Evolutionary conservation across 257 asterid species (phyloP).

Genomic region (Solanum bulbocastanum): DNA sequence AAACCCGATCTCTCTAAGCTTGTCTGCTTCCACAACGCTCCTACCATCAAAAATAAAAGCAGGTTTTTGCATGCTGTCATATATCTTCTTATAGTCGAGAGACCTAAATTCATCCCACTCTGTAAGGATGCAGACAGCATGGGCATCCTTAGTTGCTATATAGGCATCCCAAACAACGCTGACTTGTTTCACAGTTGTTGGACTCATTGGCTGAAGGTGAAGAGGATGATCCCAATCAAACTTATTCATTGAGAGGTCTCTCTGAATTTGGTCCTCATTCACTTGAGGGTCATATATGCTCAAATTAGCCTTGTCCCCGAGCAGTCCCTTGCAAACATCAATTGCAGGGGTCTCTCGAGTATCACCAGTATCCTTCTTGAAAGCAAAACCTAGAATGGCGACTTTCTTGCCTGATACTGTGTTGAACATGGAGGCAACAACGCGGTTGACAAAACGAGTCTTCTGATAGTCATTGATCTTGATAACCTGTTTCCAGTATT

Average conservation of each 20-base stretch:
- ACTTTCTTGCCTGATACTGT: slow-evolving; percentile 62
- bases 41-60: slow-evolving; percentile 62
- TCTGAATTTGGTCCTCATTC: slow-evolving; percentile 54
- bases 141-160: slow-evolving; percentile 58
- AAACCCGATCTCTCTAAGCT: slow-evolving; percentile 61
- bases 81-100: slow-evolving; percentile 53
- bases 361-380: slow-evolving; percentile 68
- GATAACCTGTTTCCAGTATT: slow-evolving; percentile 65
- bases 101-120: slow-evolving; percentile 70
- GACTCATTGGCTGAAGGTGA: slow-evolving; percentile 77
- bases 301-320: slow-evolving; percentile 58
- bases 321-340: slow-evolving; percentile 57
- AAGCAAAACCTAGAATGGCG: slow-evolving; percentile 58
- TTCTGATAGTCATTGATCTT: slow-evolving; percentile 66
- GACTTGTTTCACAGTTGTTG: slow-evolving; percentile 45
- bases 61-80: slow-evolving; percentile 69
- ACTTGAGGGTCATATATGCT: slow-evolving; percentile 71
- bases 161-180: slow-evolving; percentile 53
- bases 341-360: slow-evolving; percentile 69
- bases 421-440: slow-evolving; percentile 65
- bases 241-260: slow-evolving; percentile 61
- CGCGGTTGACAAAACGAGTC: slow-evolving; percentile 55
- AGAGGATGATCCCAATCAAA: slow-evolving; percentile 73
- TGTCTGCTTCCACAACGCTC: slow-evolving; percentile 32
- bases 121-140: slow-evolving; percentile 56